A percentile compares a stretch with the other conserved stretches of the same genome.
phyloP scores from a whole-genome alignment of 1,139 yeast genomes.

The Yamadazyma epiphylla region DNA sequence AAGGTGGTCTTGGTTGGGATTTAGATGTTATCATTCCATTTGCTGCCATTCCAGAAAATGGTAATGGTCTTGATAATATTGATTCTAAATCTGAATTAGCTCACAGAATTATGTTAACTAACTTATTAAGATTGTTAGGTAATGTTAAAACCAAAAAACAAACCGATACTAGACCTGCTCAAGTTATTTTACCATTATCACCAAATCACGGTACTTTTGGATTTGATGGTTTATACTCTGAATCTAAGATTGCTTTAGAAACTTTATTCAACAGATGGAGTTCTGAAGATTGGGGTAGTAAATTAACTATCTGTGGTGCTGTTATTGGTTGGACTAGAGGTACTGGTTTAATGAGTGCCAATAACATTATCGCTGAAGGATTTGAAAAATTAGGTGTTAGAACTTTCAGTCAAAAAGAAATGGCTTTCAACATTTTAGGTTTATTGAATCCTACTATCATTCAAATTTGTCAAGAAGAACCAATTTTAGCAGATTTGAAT shows the following conservation, averaged over 20 bases:
- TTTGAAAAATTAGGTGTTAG: conserved; percentile 94
- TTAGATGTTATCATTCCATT: conserved; percentile 94
- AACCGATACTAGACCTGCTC: conserved; percentile 96
- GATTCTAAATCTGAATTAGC: conserved; percentile 97
- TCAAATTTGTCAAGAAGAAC: conserved; percentile 85
- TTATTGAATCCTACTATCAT: conserved; percentile 84
- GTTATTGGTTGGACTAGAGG: conserved; percentile 99
- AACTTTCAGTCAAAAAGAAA: conserved; percentile 96
- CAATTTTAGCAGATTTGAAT: conserved; percentile 95
- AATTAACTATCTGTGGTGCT: conserved; percentile 96
- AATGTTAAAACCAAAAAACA: conserved; percentile 81
- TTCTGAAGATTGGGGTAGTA: conserved; percentile 94
- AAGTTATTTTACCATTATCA: conserved; percentile 90
- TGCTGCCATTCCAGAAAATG: conserved; percentile 98
- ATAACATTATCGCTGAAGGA: conserved; percentile 96
- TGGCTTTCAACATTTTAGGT: conserved; percentile 98
- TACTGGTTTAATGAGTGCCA: conserved; percentile 96
- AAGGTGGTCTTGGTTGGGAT: conserved; percentile 97
- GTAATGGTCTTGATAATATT: conserved; percentile 88
- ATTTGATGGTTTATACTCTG: conserved; percentile 96
- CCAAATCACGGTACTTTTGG: conserved; percentile 99
- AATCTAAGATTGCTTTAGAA: conserved; percentile 91
- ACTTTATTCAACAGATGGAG: conserved; percentile 98
- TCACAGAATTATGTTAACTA: conserved; percentile 97
- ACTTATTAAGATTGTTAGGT: conserved; percentile 88